phyloP scores from a whole-genome alignment of 1,139 yeast species.

The Kodamaea fungicola region DNA sequence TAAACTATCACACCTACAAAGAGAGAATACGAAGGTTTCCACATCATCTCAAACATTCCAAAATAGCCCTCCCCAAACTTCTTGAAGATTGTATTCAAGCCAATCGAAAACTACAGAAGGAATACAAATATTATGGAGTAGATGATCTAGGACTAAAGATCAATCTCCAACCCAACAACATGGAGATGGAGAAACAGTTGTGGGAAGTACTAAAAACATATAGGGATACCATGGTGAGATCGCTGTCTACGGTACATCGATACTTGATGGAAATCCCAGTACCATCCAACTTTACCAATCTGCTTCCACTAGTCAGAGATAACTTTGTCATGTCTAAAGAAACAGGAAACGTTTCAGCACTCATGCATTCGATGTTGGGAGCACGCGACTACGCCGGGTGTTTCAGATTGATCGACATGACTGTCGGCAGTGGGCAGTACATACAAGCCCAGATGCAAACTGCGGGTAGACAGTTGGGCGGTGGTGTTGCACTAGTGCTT shows the following conservation, averaged over 20 bases:
- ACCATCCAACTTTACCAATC: conserved; percentile 19
- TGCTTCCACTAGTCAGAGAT: conserved; percentile 12
- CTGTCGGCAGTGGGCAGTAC: conserved; percentile 10
- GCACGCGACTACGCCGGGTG: conserved; percentile 34
- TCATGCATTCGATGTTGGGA: conserved; percentile 21
- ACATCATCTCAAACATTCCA: conserved; percentile 2
- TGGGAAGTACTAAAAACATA: conserved; percentile 2
- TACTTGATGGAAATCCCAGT: conserved; percentile 23
- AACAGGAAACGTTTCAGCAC: conserved; percentile 9
- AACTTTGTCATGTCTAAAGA: background rate
- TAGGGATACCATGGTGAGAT: background rate
- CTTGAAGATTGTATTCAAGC: conserved; percentile 25
- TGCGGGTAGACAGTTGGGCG: background rate
- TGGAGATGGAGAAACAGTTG: conserved; percentile 7
- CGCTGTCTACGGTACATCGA: conserved; percentile 5
- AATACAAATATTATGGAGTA: background rate
- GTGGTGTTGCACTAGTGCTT: background rate
- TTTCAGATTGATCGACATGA: conserved; percentile 29
- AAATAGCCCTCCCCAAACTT: conserved; percentile 5
- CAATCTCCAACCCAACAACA: conserved; percentile 6
- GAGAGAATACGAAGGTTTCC: conserved; percentile 15
- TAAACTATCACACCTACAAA: conserved; percentile 26
- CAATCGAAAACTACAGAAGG: conserved; percentile 18
- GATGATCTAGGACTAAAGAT: conserved; percentile 4
- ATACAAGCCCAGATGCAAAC: background rate